Percentiles rank a stretch among this genome's conserved stretches.
phyloP scores from a whole-genome alignment of 371 early-diverging fungal genomes.

The Fennellomyces sp. region DNA sequence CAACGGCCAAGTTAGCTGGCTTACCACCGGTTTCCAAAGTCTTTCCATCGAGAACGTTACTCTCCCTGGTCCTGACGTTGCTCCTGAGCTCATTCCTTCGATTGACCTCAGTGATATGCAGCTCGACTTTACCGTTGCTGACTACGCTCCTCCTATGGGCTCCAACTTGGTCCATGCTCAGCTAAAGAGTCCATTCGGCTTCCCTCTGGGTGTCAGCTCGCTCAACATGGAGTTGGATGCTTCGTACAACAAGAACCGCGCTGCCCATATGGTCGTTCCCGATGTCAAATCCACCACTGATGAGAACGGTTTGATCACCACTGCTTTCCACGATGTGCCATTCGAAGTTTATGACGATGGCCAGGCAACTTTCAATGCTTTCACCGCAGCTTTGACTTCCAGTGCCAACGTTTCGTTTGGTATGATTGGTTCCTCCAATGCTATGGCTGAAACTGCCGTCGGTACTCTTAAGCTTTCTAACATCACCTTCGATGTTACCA shows the following conservation, averaged over 20 bases:
- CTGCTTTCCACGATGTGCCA: conserved; percentile 46
- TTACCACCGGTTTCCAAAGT: conserved; percentile 54
- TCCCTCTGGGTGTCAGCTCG: conserved; percentile 55
- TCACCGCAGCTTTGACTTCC: conserved; percentile 47
- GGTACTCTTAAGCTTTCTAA: conserved; percentile 50
- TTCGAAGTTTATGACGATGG: conserved; percentile 41
- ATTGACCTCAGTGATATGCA: conserved; percentile 48
- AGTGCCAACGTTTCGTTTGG: conserved; percentile 43
- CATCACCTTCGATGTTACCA: conserved; percentile 44
- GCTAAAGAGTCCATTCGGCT: conserved; percentile 59
- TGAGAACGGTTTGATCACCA: conserved; percentile 35
- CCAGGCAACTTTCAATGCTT: conserved; percentile 40
- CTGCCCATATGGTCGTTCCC: conserved; percentile 54
- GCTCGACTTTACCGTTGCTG: conserved; percentile 55
- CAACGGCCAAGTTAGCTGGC: conserved; percentile 59
- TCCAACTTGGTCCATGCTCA: conserved; percentile 52
- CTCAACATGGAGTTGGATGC: conserved; percentile 48
- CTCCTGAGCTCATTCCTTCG: conserved; percentile 20
- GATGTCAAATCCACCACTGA: conserved; percentile 44
- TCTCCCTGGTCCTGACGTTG: conserved; percentile 28
- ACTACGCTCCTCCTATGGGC: conserved; percentile 49
- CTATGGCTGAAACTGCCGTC: conserved; percentile 53
- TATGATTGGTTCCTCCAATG: conserved; percentile 49
- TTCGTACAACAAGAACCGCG: conserved; percentile 25
- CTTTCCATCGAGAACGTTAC: conserved; percentile 54